A percentile compares a stretch with the other conserved stretches of the same genome.
Evolutionary conservation across 768 basidiomycete species (phyloP).

Genomic region (Auricularia cornea): DNA sequence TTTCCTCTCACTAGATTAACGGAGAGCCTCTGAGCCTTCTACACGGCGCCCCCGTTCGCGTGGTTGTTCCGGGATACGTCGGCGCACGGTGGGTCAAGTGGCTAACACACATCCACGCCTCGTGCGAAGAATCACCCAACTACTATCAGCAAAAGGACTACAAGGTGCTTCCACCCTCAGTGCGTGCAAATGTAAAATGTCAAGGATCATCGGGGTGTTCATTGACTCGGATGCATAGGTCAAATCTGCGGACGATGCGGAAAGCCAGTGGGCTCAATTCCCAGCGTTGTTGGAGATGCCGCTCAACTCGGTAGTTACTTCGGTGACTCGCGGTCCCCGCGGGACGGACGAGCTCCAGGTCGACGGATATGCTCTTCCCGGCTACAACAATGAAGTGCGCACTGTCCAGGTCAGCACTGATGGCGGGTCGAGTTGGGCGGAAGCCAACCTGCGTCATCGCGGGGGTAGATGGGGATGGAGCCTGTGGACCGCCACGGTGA

Average conservation of each 20-base stretch:
- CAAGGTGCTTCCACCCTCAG: conserved; percentile 48
- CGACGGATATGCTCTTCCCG: conserved; percentile 52
- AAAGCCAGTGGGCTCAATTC: conserved; percentile 40
- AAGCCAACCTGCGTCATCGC: conserved; percentile 47
- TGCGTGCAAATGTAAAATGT: too few species aligned
- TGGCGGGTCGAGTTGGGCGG: conserved; percentile 42
- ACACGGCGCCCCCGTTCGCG: conserved; percentile 59
- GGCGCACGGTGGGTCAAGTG: conserved; percentile 75
- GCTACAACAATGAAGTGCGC: conserved; percentile 34
- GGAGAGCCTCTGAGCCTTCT: conserved; percentile 46
- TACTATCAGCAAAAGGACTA: conserved; percentile 71
- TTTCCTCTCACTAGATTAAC: conserved; percentile 57
- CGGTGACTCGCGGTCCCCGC: neutral
- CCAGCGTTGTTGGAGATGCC: conserved; percentile 52
- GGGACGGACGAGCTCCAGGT: too few species aligned
- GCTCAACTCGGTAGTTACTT: conserved; percentile 53
- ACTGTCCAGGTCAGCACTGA: conserved; percentile 46
- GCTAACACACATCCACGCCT: conserved; percentile 53
- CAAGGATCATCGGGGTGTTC: too few species aligned
- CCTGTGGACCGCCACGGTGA: conserved; percentile 51
- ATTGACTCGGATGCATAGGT: neutral
- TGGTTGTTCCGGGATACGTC: conserved; percentile 57
- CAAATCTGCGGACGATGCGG: conserved; percentile 2
- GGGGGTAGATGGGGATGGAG: conserved; percentile 68
- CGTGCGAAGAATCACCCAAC: conserved; percentile 49